Conservation (phyloP, 148 eudicot species). For the Cornus suecica region DNA sequence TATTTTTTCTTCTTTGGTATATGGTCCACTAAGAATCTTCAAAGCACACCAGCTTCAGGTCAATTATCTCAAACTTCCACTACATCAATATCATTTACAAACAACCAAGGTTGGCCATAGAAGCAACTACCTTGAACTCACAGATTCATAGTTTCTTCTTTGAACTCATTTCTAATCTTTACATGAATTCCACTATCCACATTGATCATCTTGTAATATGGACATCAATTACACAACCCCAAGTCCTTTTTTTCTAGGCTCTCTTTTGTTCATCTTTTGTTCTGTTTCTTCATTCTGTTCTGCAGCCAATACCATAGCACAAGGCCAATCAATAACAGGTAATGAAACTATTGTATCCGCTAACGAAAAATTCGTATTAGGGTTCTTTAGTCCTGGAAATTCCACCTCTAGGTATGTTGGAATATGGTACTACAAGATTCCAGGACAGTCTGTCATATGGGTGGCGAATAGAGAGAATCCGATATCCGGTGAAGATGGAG, state of each 20-base stretch:
- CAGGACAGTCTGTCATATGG: slow-evolving; percentile 46
- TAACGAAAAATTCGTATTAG: slow-evolving; percentile 40
- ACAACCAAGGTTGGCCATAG: not conserved
- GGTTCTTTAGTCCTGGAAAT: slow-evolving; percentile 64
- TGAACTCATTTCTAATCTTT: not conserved
- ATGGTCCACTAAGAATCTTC: not conserved
- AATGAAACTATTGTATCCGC: slow-evolving; percentile 46
- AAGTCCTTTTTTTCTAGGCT: not conserved
- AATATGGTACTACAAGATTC: slow-evolving; percentile 44
- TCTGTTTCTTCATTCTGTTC: slow-evolving; percentile 1
- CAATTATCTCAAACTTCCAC: not conserved
- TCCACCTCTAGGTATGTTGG: slow-evolving; percentile 57
- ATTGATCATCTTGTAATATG: slow-evolving; percentile 6
- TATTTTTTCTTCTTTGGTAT: too few relatives aligned
- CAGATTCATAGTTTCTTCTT: not conserved
- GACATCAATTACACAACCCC: not conserved
- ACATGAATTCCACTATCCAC: not conserved
- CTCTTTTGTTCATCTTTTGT: slow-evolving; percentile 7
- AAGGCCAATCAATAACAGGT: slow-evolving; percentile 35
- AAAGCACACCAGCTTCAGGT: not conserved
- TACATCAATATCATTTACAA: not conserved
- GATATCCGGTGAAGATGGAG: slow-evolving; percentile 31
- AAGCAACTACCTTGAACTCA: not conserved
- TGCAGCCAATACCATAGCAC: slow-evolving; percentile 18
- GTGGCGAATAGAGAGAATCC: slow-evolving; percentile 67